Evolutionary conservation across 805 yeast genomes (phyloP), one percentile per base, ranked within the genome.

Genomic region (Kodamaea leandrae): DNA sequence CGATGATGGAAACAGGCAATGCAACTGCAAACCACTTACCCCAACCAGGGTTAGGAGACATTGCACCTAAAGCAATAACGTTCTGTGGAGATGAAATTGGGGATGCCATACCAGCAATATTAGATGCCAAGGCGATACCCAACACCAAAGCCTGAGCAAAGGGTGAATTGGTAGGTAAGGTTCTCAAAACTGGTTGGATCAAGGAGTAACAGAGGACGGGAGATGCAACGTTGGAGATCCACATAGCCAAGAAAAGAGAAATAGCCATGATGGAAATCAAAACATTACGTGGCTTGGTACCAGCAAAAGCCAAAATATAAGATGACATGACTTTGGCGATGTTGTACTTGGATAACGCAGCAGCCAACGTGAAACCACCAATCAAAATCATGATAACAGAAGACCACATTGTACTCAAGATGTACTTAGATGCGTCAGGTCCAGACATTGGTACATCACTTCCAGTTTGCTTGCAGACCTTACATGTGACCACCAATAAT

Each of bases 11-110:
- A 8, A 90, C 88, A 0, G 99, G 99, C 14, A 90, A 63, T 0
- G 96, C 78, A 34, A 91, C 78, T 6, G 82, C 79, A 61, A 91
- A 93, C 99, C 99, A 91, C 58, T 87, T 85, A 8, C 83, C 82
- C 99, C 99, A 91, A 6, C 78, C 76, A 12, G 83, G 83, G 36
- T 83, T 79, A 42, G 76, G 82, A 42, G 72, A 73, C 98, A 91
- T 91, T 51, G 83, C 70, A 42, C 87, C 90, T 37, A 91, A 73
- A 1, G 96, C 96, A 53, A 91, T 82, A 47, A 91, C 86, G 61
- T 91, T 91, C 58, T 91, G 99, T 1, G 99, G 99, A 2, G 96
- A 87, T 1, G 97, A 90, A 55, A 91, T 91, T 6, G 99, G 99
- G 3, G 96, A 87, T 0, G 96, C 84, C 95, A 90, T 91, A 49